Evolutionary conservation across 768 basidiomycete species (phyloP).

Genomic region (Boletus sensibilis): DNA sequence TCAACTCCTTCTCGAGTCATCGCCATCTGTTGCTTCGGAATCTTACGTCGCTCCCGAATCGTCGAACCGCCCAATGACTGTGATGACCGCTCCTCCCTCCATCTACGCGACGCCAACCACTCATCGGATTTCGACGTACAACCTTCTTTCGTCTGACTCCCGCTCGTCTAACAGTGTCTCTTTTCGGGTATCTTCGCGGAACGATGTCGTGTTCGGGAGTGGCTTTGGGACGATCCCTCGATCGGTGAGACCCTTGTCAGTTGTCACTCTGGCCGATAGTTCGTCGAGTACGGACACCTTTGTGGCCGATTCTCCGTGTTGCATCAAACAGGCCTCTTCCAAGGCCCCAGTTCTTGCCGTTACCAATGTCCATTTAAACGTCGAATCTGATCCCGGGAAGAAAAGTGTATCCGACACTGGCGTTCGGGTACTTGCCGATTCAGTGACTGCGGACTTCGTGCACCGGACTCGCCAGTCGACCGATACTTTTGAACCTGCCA

Average conservation of each 20-base stretch:
- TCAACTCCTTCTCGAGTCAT: neutral
- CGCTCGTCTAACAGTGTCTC: constrained; percentile 5
- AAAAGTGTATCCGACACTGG: neutral
- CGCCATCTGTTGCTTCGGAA: neutral
- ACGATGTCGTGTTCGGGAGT: neutral
- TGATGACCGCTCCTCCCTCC: neutral
- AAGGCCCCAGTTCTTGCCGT: constrained; percentile 7
- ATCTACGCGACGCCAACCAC: constrained; percentile 7
- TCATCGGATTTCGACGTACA: neutral
- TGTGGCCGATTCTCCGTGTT: constrained; percentile 23
- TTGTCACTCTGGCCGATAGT: constrained; percentile 6
- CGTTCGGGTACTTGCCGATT: neutral
- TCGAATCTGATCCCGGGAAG: neutral
- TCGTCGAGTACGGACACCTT: constrained; percentile 23
- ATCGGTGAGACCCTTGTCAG: constrained; percentile 7
- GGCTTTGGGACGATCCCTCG: constrained; percentile 4
- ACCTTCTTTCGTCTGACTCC: neutral
- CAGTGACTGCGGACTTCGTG: neutral
- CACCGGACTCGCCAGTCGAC: neutral
- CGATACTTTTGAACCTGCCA: constrained; percentile 12
- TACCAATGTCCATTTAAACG: neutral
- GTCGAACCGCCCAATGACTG: neutral
- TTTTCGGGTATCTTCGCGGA: constrained; percentile 6
- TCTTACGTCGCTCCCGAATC: neutral
- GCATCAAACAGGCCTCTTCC: constrained; percentile 1